Conservation (phyloP, 768 basidiomycete genomes). For the Nevesoporus exiguus region DNA sequence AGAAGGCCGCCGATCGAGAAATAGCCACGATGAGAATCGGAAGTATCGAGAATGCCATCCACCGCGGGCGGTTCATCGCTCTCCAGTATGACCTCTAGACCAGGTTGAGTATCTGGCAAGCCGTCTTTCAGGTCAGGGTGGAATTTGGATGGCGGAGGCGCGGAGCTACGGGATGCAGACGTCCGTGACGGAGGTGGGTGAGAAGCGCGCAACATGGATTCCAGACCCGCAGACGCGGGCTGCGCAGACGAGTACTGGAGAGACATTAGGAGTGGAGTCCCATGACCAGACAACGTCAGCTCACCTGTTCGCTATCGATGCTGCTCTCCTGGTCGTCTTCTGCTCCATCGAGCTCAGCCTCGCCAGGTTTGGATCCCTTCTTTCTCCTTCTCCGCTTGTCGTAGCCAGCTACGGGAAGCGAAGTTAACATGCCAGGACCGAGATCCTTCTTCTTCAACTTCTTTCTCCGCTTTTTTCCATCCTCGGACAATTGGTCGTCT, state of each 20-base stretch:
- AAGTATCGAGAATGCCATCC: conserved; percentile 25
- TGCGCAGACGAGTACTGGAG: conserved; percentile 26
- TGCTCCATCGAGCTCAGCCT: conserved; percentile 33
- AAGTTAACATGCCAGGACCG: conserved; percentile 55
- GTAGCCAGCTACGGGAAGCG: conserved; percentile 63
- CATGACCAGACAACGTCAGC: conserved; percentile 23
- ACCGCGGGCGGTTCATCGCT: conserved; percentile 47
- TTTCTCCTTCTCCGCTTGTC: conserved; percentile 60
- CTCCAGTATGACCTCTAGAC: conserved; percentile 63
- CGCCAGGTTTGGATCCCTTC: conserved; percentile 42
- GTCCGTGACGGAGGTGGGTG: conserved; percentile 37
- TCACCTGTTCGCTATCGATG: conserved; percentile 40
- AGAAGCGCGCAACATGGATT: conserved; percentile 33
- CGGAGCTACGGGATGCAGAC: conserved; percentile 38
- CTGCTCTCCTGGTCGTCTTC: conserved; percentile 50
- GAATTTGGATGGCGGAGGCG: conserved; percentile 37
- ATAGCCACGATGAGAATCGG: conserved; percentile 16
- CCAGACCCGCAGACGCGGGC: conserved; percentile 35
- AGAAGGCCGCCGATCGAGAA: conserved; percentile 49
- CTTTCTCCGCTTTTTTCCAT: conserved; percentile 49
- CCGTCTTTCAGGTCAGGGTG: conserved; percentile 17
- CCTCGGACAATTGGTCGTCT: conserved; percentile 56
- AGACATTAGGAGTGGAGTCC: conserved; percentile 5
- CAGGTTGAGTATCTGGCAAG: conserved; percentile 43
- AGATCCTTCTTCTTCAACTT: conserved; percentile 49